Conservation (phyloP, 2,329 filamentous ascomycete species). For the Fusarium devonianum region DNA sequence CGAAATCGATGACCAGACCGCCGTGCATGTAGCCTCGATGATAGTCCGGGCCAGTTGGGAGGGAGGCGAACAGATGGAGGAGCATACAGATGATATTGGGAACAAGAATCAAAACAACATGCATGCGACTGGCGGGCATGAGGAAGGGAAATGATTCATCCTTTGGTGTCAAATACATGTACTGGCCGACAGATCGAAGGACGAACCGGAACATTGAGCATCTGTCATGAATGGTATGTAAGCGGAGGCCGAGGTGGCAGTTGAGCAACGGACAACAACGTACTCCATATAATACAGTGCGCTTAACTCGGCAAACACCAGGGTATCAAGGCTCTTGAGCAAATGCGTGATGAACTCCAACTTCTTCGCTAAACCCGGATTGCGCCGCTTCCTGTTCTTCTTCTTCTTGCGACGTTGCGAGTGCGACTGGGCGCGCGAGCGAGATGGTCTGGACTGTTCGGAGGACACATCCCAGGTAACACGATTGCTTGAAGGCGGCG, state of each 20-base stretch:
- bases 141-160: slow-evolving; percentile 62
- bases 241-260: slow-evolving; percentile 11
- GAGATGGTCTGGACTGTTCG: slow-evolving; percentile 19
- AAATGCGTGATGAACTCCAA: slow-evolving; percentile 67
- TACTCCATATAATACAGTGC: slow-evolving; percentile 76
- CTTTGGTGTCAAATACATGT: slow-evolving; percentile 70
- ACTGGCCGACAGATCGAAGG: slow-evolving; percentile 65
- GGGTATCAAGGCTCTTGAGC: slow-evolving; percentile 66
- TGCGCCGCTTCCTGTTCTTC: slow-evolving; percentile 48
- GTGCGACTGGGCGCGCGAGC: slow-evolving; percentile 35
- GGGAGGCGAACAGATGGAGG: slow-evolving; percentile 62
- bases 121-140: slow-evolving; percentile 62
- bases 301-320: slow-evolving; percentile 71
- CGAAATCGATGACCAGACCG: slow-evolving; percentile 71
- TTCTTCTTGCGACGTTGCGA: slow-evolving; percentile 48
- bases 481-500: slow-evolving; percentile 23
- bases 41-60: slow-evolving; percentile 65
- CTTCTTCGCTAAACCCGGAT: slow-evolving; percentile 61
- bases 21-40: slow-evolving; percentile 72
- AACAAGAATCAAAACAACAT: slow-evolving; percentile 64
- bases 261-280: slow-evolving; percentile 33
- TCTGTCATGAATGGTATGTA: slow-evolving; percentile 48
- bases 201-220: slow-evolving; percentile 70
- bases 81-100: slow-evolving; percentile 68
- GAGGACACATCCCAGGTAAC: slow-evolving; percentile 29